These are phyloP conservation scores for Solanum sitiens DNA, from an alignment of 257 asterid genomes.

Conservation along the genomic window DNA sequence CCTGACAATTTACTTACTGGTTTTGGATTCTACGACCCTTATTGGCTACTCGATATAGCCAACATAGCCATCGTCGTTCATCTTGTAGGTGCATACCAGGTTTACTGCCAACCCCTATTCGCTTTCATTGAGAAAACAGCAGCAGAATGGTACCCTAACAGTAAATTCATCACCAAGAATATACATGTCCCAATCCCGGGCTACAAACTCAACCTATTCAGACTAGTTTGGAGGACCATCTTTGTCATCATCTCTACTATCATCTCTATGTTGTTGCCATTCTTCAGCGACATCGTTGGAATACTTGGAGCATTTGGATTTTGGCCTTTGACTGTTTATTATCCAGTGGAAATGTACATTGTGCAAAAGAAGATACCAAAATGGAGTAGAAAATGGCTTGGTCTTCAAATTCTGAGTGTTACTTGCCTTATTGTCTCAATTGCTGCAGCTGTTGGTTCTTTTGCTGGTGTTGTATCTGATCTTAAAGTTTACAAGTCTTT, in stretches of 20 bases:
- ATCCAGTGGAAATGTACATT: constrained; percentile 87
- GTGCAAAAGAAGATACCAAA: constrained; percentile 48
- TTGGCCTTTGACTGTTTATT: constrained; percentile 87
- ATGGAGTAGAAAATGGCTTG: constrained; percentile 65
- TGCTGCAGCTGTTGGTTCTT: constrained; percentile 61
- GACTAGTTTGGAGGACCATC: constrained; percentile 56
- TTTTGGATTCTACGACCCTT: constrained; percentile 80
- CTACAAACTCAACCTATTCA: constrained; percentile 37
- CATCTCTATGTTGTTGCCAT: constrained; percentile 69
- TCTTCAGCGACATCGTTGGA: constrained; percentile 77
- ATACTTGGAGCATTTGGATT: constrained; percentile 79
- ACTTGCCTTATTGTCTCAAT: constrained; percentile 55
- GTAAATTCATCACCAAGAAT: constrained; percentile 35
- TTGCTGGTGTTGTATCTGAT: constrained; percentile 64
- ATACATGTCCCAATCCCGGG: constrained; percentile 39
- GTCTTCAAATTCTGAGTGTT: constrained; percentile 40
- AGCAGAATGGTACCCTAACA: constrained; percentile 30
- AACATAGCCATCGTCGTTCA: constrained; percentile 69
- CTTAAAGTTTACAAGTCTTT: constrained; percentile 63
- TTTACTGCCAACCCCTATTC: constrained; percentile 77
- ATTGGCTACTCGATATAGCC: constrained; percentile 86
- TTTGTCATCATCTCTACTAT: constrained; percentile 63
- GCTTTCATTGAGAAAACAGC: constrained; percentile 69
- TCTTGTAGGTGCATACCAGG: constrained; percentile 85
- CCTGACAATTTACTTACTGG: constrained; percentile 88